Evolutionary conservation across 192 early-diverging fungal genomes (phyloP).

Genomic region (Coemansia asiatica): DNA sequence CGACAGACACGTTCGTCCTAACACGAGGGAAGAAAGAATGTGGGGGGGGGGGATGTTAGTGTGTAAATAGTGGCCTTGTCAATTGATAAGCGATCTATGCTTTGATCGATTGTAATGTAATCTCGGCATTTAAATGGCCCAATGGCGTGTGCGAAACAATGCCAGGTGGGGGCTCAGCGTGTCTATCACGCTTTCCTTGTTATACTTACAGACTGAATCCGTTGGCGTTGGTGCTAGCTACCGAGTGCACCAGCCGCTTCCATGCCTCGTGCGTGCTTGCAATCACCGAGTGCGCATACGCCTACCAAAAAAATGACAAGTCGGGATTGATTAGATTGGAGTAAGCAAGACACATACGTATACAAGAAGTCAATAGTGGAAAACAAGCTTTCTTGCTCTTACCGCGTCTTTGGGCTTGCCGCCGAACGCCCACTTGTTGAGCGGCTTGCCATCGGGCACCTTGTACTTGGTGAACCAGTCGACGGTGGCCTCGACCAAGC

Average conservation of each 20-base stretch:
- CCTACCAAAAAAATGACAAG: constrained; percentile 37
- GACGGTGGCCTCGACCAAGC: constrained; percentile 92
- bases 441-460: constrained; percentile 99
- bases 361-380: neutral
- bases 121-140: constrained; percentile 9
- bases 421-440: constrained; percentile 98
- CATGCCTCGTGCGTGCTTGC: constrained; percentile 88
- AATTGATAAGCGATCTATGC: neutral
- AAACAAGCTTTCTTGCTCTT: no score
- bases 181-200: neutral
- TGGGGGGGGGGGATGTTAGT: constrained; percentile 3
- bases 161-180: neutral
- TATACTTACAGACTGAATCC: constrained; percentile 39
- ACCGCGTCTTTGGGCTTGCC: constrained; percentile 67
- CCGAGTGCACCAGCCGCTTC: constrained; percentile 71
- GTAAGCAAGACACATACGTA: neutral
- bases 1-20: constrained; percentile 38
- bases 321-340: no score
- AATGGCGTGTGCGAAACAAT: constrained; percentile 1
- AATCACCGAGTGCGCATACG: constrained; percentile 85
- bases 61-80: neutral
- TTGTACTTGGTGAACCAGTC: constrained; percentile 99
- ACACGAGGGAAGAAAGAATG: constrained; percentile 1
- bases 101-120: neutral
- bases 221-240: neutral